Conservation (phyloP, 768 basidiomycete genomes). For the Russula olivacea region DNA sequence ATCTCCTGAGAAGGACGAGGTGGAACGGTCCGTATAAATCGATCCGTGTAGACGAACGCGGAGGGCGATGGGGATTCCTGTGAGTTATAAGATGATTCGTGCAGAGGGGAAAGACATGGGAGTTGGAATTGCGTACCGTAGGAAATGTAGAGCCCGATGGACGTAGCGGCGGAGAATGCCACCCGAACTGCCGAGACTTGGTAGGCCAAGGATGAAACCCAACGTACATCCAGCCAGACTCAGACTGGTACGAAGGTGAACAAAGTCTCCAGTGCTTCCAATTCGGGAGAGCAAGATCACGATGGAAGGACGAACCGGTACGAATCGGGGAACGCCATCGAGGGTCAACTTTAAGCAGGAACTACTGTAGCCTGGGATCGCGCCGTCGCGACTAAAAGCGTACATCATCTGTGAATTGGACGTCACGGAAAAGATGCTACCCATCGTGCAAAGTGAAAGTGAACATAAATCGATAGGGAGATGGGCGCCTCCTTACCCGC, state of each 20-base stretch:
- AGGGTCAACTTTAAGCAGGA: constrained; percentile 57
- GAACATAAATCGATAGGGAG: background rate
- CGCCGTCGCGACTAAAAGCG: constrained; percentile 71
- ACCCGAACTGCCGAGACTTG: constrained; percentile 67
- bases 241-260: constrained; percentile 44
- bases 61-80: constrained; percentile 64
- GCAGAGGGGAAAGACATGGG: too few species aligned
- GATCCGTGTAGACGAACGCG: constrained; percentile 53
- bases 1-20: too few species aligned
- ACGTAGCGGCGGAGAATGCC: constrained; percentile 53
- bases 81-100: background rate
- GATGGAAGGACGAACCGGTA: constrained; percentile 42
- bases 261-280: background rate
- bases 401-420: constrained; percentile 82
- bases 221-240: constrained; percentile 70
- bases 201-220: constrained; percentile 68
- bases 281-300: background rate
- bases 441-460: background rate
- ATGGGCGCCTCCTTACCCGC: constrained; percentile 41
- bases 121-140: constrained; percentile 43
- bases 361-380: constrained; percentile 60
- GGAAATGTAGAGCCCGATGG: constrained; percentile 68
- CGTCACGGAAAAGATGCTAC: constrained; percentile 68
- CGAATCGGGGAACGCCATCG: constrained; percentile 59
- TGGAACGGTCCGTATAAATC: constrained; percentile 69